Percentiles rank a stretch among this genome's conserved stretches.
These are phyloP conservation scores for Phanerochaete sordida DNA, from an alignment of 768 basidiomycete species.

Conservation along the genomic window DNA sequence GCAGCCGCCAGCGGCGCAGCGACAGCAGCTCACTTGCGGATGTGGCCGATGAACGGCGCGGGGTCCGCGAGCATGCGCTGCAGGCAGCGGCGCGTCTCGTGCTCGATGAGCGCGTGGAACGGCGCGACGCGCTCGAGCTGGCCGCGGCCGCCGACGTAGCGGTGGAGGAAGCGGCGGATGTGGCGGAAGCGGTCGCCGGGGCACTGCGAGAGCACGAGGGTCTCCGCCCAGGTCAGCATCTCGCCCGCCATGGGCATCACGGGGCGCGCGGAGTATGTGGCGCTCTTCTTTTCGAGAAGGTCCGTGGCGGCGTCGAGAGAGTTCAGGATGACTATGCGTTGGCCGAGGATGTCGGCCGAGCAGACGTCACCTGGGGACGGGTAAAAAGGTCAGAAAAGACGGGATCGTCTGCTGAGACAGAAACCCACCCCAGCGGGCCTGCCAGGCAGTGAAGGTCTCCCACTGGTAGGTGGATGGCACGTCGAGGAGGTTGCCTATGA, in stretches of 20 bases:
- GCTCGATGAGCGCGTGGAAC: constrained; percentile 35
- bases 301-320: constrained; percentile 20
- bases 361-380: constrained; percentile 25
- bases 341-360: constrained; percentile 23
- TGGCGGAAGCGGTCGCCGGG: constrained; percentile 39
- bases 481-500: constrained; percentile 10
- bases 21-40: constrained; percentile 33
- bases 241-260: constrained; percentile 19
- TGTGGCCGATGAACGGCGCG: constrained; percentile 31
- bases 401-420: neutral
- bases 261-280: constrained; percentile 24
- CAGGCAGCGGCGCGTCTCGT: constrained; percentile 42
- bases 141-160: constrained; percentile 36
- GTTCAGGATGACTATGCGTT: constrained; percentile 28
- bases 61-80: constrained; percentile 37
- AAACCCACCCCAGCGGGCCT: constrained; percentile 24
- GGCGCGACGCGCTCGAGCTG: constrained; percentile 26
- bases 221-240: constrained; percentile 24
- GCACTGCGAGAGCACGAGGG: constrained; percentile 34
- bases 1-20: neutral
- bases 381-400: neutral
- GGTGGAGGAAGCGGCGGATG: constrained; percentile 39
- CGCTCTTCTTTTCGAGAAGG: constrained; percentile 26
- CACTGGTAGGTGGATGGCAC: constrained; percentile 18
- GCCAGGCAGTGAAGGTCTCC: constrained; percentile 24